Conservation (phyloP, 2,329 filamentous ascomycete genomes). For the Aspergillus proliferans region DNA sequence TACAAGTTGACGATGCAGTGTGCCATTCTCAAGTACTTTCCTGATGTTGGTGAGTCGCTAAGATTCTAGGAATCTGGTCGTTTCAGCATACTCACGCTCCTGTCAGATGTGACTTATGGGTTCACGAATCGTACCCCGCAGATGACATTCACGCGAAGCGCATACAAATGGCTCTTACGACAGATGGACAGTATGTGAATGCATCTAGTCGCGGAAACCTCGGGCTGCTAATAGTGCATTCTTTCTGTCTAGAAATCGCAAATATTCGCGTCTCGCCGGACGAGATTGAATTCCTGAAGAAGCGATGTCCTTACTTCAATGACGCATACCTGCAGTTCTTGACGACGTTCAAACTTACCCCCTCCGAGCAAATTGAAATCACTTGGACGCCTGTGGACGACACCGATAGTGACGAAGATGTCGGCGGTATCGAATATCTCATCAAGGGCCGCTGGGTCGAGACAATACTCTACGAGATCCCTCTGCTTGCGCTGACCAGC, state of each 20-base stretch:
- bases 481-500: conserved; percentile 81
- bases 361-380: conserved; percentile 69
- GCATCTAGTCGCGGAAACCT: neutral
- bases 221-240: neutral
- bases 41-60: conserved; percentile 48
- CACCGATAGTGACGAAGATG: conserved; percentile 56
- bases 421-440: conserved; percentile 70
- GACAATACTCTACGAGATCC: conserved; percentile 97
- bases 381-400: conserved; percentile 55
- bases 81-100: neutral
- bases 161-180: conserved; percentile 75
- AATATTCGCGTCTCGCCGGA: conserved; percentile 73
- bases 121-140: conserved; percentile 94
- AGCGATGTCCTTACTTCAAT: conserved; percentile 73
- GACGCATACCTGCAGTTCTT: conserved; percentile 74
- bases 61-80: neutral
- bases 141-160: conserved; percentile 78
- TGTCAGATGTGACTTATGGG: conserved; percentile 69
- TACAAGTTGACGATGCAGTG: conserved; percentile 99
- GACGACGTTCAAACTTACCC: conserved; percentile 71
- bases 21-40: conserved; percentile 87
- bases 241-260: conserved; percentile 58
- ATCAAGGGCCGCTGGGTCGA: conserved; percentile 84
- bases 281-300: conserved; percentile 72
- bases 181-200: conserved; percentile 67